Evolutionary conservation across 768 basidiomycete species (phyloP), one percentile per base, ranked within the genome.

Genomic region (Trametes elegans): DNA sequence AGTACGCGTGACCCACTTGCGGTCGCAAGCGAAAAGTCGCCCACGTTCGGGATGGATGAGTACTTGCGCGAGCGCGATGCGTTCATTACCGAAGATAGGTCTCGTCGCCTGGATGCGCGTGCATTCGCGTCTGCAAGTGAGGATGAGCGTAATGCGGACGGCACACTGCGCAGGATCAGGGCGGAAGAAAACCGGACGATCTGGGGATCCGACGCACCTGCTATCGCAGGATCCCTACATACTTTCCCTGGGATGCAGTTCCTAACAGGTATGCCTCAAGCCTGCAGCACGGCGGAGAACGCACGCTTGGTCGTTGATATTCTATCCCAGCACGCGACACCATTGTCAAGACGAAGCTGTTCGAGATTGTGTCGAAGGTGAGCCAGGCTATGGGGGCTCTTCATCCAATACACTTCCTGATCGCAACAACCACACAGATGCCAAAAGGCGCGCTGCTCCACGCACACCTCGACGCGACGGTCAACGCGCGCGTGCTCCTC

Each of bases 371-470:
- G 53, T 75, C 71, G 61, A 85, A 83, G 79, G 87, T 79, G 6
- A 24, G 11, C 5, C 23, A 44, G n/a, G n/a, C n/a, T 36, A 21
- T 13, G 3, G 7, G 54, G 27, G 14, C 29, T 16, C 7, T 29
- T 32, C 21, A n/a, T n/a, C n/a, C 14, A 11, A 38, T 21, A 23
- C 16, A 14, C 7, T 4, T 27, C 27, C 29, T 10, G 39, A 19
- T n/a, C 16, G n/a, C n/a, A n/a, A 16, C n/a, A n/a, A n/a, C n/a
- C n/a, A n/a, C n/a, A n/a, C 31, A 87, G 85, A 88, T 90, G 85
- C 88, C 88, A 2, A 90, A 90, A 69, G 89, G 88, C 36, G 86
- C 79, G 0, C 73, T 90, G 3, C 73, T 92, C 13, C 88, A 90
- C 60, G 79, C 75, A 0, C 89, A 90, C 64, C 71, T 91, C 18